These are phyloP conservation scores for Angomonas desouzai DNA, from an alignment of 208 protist genomes.

Conservation along the genomic window DNA sequence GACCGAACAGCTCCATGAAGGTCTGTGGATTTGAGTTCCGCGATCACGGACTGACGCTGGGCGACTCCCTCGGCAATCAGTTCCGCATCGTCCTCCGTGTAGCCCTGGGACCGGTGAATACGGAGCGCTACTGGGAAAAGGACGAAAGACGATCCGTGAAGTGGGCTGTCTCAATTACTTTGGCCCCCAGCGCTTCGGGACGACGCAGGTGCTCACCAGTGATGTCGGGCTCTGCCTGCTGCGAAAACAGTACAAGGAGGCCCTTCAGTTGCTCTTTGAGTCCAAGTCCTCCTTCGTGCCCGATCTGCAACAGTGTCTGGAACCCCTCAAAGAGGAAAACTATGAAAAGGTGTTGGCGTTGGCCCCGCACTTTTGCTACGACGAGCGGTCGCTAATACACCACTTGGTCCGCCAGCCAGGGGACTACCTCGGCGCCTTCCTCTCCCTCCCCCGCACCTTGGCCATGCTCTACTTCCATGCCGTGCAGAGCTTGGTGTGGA, in stretches of 20 bases:
- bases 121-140: background rate
- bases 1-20: constrained; percentile 45
- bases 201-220: constrained; percentile 87
- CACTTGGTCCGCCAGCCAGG: constrained; percentile 56
- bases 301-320: constrained; percentile 32
- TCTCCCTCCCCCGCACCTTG: constrained; percentile 77
- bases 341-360: constrained; percentile 48
- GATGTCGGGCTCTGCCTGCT: constrained; percentile 86
- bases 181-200: constrained; percentile 94
- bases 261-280: constrained; percentile 64
- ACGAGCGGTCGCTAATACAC: constrained; percentile 82
- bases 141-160: constrained; percentile 14
- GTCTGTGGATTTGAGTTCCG: constrained; percentile 67
- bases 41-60: constrained; percentile 38
- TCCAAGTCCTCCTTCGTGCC: constrained; percentile 58
- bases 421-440: constrained; percentile 73
- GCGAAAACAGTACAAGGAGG: constrained; percentile 56
- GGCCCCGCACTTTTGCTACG: constrained; percentile 69
- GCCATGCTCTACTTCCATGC: constrained; percentile 93
- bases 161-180: constrained; percentile 94
- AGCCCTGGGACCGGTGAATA: background rate
- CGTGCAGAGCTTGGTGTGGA: constrained; percentile 94
- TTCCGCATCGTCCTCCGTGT: constrained; percentile 90
- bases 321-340: constrained; percentile 24
- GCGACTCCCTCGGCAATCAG: constrained; percentile 88